Conservation (phyloP, 768 basidiomycete genomes). For the Termitomyces sp. region DNA sequence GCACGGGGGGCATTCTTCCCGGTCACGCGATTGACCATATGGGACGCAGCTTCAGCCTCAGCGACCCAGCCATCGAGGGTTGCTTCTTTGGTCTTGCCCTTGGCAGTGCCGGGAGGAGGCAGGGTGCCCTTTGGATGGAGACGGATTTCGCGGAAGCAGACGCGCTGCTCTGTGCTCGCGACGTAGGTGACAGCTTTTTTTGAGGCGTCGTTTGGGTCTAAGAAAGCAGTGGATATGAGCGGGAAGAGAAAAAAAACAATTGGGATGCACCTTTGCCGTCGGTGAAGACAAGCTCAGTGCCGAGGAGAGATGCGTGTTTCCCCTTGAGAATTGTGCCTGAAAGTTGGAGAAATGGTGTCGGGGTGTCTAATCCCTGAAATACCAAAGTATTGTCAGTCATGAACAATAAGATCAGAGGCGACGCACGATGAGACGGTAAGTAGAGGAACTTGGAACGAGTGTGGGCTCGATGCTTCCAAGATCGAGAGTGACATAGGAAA, state of each 20-base stretch:
- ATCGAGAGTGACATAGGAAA: slow-evolving; percentile 72
- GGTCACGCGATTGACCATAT: slow-evolving; percentile 23
- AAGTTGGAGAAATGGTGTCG: slow-evolving; percentile 73
- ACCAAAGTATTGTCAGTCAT: background rate
- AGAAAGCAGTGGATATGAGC: background rate
- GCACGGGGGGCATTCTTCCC: slow-evolving; percentile 21
- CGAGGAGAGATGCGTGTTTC: slow-evolving; percentile 60
- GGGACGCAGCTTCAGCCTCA: slow-evolving; percentile 4
- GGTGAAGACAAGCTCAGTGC: slow-evolving; percentile 73
- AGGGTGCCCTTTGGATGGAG: slow-evolving; percentile 37
- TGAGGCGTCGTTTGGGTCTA: slow-evolving; percentile 43
- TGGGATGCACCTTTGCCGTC: slow-evolving; percentile 60
- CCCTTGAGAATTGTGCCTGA: slow-evolving; percentile 76
- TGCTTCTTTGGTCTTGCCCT: slow-evolving; percentile 11
- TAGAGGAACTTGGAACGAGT: slow-evolving; percentile 65
- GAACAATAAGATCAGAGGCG: background rate
- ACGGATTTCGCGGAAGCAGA: slow-evolving; percentile 71
- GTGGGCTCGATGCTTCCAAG: slow-evolving; percentile 70
- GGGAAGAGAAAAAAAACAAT: background rate
- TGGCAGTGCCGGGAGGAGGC: background rate
- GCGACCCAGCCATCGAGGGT: slow-evolving; percentile 5
- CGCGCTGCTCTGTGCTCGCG: slow-evolving; percentile 62
- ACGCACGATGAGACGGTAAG: slow-evolving; percentile 75
- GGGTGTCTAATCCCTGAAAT: slow-evolving; percentile 71
- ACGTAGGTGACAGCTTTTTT: slow-evolving; percentile 53